A percentile compares a stretch with the other conserved stretches of the same genome.
Evolutionary conservation across 2,329 filamentous ascomycete species (phyloP).

Genomic region (Pseudogymnoascus sp.): DNA sequence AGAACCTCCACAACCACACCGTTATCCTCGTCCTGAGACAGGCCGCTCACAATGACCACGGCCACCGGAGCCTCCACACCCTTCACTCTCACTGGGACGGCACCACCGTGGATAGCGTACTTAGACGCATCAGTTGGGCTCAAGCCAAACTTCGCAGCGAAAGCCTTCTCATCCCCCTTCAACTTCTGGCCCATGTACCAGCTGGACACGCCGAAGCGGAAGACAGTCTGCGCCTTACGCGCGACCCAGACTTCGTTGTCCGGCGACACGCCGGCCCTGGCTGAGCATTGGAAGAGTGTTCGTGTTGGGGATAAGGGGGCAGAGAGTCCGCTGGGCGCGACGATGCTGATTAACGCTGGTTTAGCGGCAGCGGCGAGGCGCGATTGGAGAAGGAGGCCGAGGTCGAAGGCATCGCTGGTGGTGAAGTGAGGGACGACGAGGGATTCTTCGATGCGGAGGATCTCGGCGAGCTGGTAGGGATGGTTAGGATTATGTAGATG

Average conservation of each 20-base stretch:
- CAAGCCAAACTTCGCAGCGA: conserved; percentile 59
- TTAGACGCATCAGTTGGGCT: conserved; percentile 46
- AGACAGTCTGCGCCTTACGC: conserved; percentile 64
- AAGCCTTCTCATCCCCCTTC: conserved; percentile 53
- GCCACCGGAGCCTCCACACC: conserved; percentile 71
- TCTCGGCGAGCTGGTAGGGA: conserved; percentile 25
- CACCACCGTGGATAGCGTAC: conserved; percentile 75
- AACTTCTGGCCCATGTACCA: conserved; percentile 68
- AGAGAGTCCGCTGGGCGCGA: conserved; percentile 30
- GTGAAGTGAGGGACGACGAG: conserved; percentile 44
- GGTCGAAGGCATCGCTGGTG: conserved; percentile 54
- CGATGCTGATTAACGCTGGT: conserved; percentile 57
- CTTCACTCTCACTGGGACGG: conserved; percentile 61
- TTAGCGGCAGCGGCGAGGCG: conserved; percentile 50
- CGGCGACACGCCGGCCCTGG: conserved; percentile 58
- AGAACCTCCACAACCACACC: conserved; percentile 66
- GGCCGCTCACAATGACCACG: conserved; percentile 67
- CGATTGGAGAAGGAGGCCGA: conserved; percentile 57
- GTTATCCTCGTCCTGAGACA: conserved; percentile 74
- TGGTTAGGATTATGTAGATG: background rate
- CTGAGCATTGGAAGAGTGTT: conserved; percentile 63
- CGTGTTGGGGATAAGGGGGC: conserved; percentile 35
- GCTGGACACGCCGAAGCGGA: conserved; percentile 62
- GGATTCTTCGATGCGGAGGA: conserved; percentile 25
- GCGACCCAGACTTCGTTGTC: conserved; percentile 67